Base-by-base conservation (phyloP, 148 eudicot species). In the Rhododendron ferrugineum region DNA sequence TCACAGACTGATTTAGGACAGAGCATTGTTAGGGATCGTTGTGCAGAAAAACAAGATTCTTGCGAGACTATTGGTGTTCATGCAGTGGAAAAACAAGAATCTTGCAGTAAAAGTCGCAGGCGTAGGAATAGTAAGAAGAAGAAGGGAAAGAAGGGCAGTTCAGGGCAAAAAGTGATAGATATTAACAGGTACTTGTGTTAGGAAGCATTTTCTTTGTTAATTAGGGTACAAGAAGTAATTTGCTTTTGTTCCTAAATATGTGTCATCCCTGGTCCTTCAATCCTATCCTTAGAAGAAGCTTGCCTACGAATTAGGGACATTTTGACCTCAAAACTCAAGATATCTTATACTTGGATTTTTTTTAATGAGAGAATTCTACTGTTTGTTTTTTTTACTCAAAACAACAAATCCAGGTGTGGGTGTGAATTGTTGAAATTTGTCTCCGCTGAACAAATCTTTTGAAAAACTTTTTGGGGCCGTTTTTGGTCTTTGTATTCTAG, bases 91-190 rank as follows among this genome's bases (percentile, higher is more conserved):
- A 88, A 87, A 84, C 84, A 73, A 70, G 89, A 88, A 47, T 81
- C 90, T 68, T 16, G 49, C 64, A 82, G 36, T 85, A 85, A 84
- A 34, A 88, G 84, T 78, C 70, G 78, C 15, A 87, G 87, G 84
- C 85, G 66, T 14, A 91, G 84, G 60, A 91, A 66, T 52, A 91
- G 86, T 84, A 92, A 90, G 90, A 93, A 88, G 80, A 95, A 92
- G 88, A 92, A 82, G 87, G 90, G 84, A 58, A 93, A 85, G 85
- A 90, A 84, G 76, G 87, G 87, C 62, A 84, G 52, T 72, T 80
- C 90, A 30, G 93, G 89, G 73, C 82, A 91, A n/a, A 84, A 84
- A 81, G 88, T 82, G 58, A 90, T 89, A 23, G 87, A 94, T 85
- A 87, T 94, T 70, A 90, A 92, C 89, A 93, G 94, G 98, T 95